Evolutionary conservation across 768 basidiomycete genomes (phyloP).

Genomic region (Candolleomyces aberdarensis): DNA sequence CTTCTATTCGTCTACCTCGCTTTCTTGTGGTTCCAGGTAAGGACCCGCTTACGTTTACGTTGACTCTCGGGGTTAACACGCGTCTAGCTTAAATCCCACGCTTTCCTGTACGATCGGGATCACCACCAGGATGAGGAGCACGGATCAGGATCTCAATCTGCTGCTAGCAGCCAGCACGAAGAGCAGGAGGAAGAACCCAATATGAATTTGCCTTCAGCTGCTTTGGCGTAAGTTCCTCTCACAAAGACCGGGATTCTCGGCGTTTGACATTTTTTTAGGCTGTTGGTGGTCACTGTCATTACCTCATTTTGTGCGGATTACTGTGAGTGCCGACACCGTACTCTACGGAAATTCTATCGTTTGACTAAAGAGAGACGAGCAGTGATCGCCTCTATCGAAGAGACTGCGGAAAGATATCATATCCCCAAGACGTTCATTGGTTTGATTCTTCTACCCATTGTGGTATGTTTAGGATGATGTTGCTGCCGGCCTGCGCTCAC

Average conservation of each 20-base stretch:
- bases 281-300: slow-evolving; percentile 71
- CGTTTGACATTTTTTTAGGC: slow-evolving; percentile 30
- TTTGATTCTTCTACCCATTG: slow-evolving; percentile 83
- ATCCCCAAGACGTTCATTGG: slow-evolving; percentile 88
- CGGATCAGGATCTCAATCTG: too few species aligned
- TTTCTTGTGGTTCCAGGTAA: slow-evolving; percentile 74
- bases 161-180: slow-evolving; percentile 3
- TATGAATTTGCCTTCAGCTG: slow-evolving; percentile 75
- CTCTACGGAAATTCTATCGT: slow-evolving; percentile 8
- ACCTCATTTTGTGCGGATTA: slow-evolving; percentile 91
- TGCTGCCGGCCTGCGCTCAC: neutral
- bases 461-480: slow-evolving; percentile 44
- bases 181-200: slow-evolving; percentile 40
- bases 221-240: slow-evolving; percentile 40
- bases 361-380: slow-evolving; percentile 20
- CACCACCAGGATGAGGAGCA: neutral
- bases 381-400: slow-evolving; percentile 93
- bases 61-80: neutral
- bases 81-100: slow-evolving; percentile 67
- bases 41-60: slow-evolving; percentile 11
- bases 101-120: slow-evolving; percentile 50
- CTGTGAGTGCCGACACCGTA: slow-evolving; percentile 40
- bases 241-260: slow-evolving; percentile 1
- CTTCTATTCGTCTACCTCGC: slow-evolving; percentile 71
- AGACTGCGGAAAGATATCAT: slow-evolving; percentile 75